Base-by-base conservation (phyloP, 208 protist species). In the Porcisia hertigi region DNA sequence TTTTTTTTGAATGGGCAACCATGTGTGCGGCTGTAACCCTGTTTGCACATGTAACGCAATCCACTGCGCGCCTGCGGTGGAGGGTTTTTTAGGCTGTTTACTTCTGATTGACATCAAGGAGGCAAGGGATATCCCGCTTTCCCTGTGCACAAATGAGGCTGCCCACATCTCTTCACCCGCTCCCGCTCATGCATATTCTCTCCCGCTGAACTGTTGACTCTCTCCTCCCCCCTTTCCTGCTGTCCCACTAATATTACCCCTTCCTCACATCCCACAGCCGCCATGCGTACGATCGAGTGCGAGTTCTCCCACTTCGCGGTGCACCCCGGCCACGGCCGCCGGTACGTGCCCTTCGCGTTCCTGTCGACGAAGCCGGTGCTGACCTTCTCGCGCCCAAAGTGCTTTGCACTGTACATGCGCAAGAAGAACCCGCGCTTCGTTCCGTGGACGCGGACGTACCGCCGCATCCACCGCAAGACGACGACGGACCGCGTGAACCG, bases 371-470 rank as follows among this genome's bases (percentile, higher is more conserved):
- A 96, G 93, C 95, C 95, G 66, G 95, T 98, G 79, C 90, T 98
- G 89, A 95, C 94, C 69, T 98, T 98, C 88, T 82, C 88, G 66
- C 86, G 87, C 79, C 90, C 91, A 63, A 97, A 97, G 91, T 96
- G 93, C 88, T 91, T 94, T 70, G 92, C 85, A 53, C 82, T 97
- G 86, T 98, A 96, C 93, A 92, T 95, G 89, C 91, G 92, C 85
- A 98, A 98, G 93, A 98, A 97, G 93, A 98, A 98, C 92, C 94
- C 95, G 70, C 92, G 94, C 77, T 96, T 96, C 86, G 73, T 98
- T 73, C 84, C 86, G 77, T 98, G 95, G 95, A 98, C 95, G 82
- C 90, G 92, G 86, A 94, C 94, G 79, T 98, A 97, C 94, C 93
- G 95, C 81, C 91, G 93, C 79, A 93, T 97, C 65, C 89, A 97